Conservation (phyloP, 805 yeast genomes). For the Teunomyces lycoperdinae region DNA sequence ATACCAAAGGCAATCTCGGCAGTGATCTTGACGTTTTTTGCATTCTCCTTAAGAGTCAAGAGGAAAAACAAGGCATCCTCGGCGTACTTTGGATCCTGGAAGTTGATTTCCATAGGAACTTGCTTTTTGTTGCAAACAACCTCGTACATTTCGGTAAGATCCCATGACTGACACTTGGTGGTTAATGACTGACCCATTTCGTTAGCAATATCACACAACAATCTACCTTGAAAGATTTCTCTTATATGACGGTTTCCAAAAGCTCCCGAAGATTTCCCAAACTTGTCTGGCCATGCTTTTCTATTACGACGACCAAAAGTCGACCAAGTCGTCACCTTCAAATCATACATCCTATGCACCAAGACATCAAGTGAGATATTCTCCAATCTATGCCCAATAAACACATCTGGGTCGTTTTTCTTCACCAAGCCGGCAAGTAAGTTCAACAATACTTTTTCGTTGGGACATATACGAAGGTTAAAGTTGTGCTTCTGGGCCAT, state of each 20-base stretch:
- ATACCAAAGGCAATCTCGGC: constrained; percentile 77
- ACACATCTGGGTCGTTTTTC: constrained; percentile 83
- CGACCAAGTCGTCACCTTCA: constrained; percentile 73
- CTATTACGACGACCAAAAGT: constrained; percentile 79
- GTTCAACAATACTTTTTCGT: constrained; percentile 70
- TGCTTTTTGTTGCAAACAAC: constrained; percentile 68
- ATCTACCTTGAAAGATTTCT: constrained; percentile 79
- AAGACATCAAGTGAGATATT: constrained; percentile 74
- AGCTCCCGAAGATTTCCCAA: constrained; percentile 50
- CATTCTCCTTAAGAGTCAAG: constrained; percentile 69
- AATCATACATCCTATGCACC: constrained; percentile 75
- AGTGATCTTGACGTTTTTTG: constrained; percentile 61
- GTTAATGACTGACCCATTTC: constrained; percentile 94
- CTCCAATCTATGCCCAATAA: constrained; percentile 85
- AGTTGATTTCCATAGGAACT: constrained; percentile 67
- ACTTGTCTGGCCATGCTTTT: constrained; percentile 73
- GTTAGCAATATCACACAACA: constrained; percentile 89
- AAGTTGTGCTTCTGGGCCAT: constrained; percentile 55
- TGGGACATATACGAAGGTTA: constrained; percentile 57
- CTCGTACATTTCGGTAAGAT: constrained; percentile 84
- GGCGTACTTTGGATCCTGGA: constrained; percentile 60
- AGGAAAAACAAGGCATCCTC: constrained; percentile 66
- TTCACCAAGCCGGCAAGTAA: constrained; percentile 72
- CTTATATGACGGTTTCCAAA: constrained; percentile 53
- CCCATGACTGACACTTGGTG: constrained; percentile 92